Evolutionary conservation across 2,329 filamentous ascomycete species (phyloP), one percentile per base, ranked within the genome.

Genomic region (Pseudogymnoascus sp.): DNA sequence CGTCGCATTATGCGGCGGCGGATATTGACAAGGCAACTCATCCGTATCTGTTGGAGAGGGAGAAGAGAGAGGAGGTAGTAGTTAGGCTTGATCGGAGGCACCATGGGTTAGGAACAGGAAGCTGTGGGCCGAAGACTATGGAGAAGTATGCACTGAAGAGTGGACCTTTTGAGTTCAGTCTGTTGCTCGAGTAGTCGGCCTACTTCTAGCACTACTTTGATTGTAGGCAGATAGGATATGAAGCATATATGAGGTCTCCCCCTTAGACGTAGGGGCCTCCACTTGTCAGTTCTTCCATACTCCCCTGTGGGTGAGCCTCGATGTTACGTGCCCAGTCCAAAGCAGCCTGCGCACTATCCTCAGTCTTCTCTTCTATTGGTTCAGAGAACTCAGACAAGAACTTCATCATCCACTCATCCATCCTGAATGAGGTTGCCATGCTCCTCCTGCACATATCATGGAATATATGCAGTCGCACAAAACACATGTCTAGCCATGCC

Each of bases 81-180:
- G 73, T 87, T 2, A 74, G 82, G 60, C 67, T 88, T 61, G 84
- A 88, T 71, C 83, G 79, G 74, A 76, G 74, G 64, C 83, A 87
- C 70, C 83, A 87, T 68, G 85, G 84, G 0, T 66, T 87, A 32
- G 84, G 84, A 0, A 85, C 81, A 8, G 84, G 79, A 6, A 83
- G 80, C 58, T 87, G 84, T 70, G 84, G 84, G 22, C 83, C 83
- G 0, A 78, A 78, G 61, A 82, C 80, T 18, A 62, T 81, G 70
- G 74, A 75, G 3, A 60, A 77, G 69, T 81, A 82, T 67, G 73
- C 75, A 64, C 71, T 82, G 14, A 69, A 69, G 66, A 74, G 73
- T 25, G 70, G 73, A 5, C 32, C 30, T n/a, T 62, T 62, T 50
- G 59, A 61, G 38, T 61, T 58, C 32, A 30, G 43, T 22, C n/a